These are phyloP conservation scores for Raffaelea arxii DNA, from an alignment of 2,329 filamentous ascomycete species.

Conservation along the genomic window DNA sequence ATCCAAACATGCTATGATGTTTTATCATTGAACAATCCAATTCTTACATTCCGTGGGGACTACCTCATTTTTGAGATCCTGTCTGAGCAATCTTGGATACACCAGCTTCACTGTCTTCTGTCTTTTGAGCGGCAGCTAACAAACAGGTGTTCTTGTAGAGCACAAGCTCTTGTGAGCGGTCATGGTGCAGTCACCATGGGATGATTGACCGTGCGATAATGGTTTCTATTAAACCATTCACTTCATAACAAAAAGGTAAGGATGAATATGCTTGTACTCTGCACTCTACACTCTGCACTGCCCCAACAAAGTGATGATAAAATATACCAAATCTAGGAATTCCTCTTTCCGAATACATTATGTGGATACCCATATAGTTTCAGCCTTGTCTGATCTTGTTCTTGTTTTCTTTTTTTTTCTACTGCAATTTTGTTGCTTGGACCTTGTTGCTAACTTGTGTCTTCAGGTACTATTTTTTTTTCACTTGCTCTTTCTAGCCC, in stretches of 20 bases:
- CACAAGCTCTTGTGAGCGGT: too few relatives aligned
- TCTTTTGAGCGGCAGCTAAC: too few relatives aligned
- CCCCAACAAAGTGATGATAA: constrained; percentile 45
- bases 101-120: too few relatives aligned
- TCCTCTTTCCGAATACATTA: constrained; percentile 58
- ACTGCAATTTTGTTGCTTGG: constrained; percentile 1
- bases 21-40: constrained; percentile 51
- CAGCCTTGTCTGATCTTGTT: constrained; percentile 55
- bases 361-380: constrained; percentile 52
- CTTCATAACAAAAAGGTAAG: constrained; percentile 36
- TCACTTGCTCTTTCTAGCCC: constrained; percentile 19
- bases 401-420: constrained; percentile 11
- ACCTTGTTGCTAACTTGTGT: constrained; percentile 11
- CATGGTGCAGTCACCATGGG: too few relatives aligned
- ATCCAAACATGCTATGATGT: constrained; percentile 31
- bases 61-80: too few relatives aligned
- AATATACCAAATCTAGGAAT: constrained; percentile 51
- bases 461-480: constrained; percentile 9
- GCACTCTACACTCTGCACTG: background rate
- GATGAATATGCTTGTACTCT: constrained; percentile 11
- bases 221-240: too few relatives aligned
- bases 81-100: too few relatives aligned
- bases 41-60: constrained; percentile 49
- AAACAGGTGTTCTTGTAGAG: too few relatives aligned
- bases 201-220: too few relatives aligned